Percentiles rank a stretch among this genome's conserved stretches.
Conservation (phyloP, 768 basidiomycete species). For the Phlegmacium glaucopus region DNA sequence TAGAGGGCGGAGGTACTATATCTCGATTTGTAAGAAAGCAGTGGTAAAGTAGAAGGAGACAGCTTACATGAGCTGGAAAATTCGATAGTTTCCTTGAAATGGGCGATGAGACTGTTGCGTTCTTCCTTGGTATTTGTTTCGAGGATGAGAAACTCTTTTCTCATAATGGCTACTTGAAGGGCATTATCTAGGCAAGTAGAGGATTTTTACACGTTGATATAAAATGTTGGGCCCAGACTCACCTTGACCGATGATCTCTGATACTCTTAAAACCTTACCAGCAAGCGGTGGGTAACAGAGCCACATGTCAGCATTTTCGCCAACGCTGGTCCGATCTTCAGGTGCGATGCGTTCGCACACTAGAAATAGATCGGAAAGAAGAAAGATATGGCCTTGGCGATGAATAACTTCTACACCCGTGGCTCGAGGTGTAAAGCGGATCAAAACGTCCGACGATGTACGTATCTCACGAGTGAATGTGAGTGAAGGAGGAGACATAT, state of each 20-base stretch:
- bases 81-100: constrained; percentile 82
- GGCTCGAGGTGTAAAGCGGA: constrained; percentile 75
- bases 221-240: constrained; percentile 16
- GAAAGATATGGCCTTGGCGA: constrained; percentile 73
- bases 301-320: constrained; percentile 77
- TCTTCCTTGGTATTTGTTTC: constrained; percentile 53
- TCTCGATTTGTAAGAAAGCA: constrained; percentile 1
- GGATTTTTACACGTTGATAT: constrained; percentile 4
- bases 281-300: constrained; percentile 93
- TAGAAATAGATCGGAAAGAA: constrained; percentile 91
- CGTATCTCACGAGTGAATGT: constrained; percentile 78
- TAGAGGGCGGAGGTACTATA: constrained; percentile 54
- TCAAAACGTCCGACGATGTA: constrained; percentile 62
- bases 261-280: constrained; percentile 84
- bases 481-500: constrained; percentile 80
- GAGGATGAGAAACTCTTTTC: constrained; percentile 78
- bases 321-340: constrained; percentile 51
- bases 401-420: constrained; percentile 78
- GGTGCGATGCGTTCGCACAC: constrained; percentile 81
- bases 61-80: constrained; percentile 73
- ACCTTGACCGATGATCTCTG: constrained; percentile 61
- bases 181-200: constrained; percentile 51
- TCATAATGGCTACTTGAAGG: constrained; percentile 78
- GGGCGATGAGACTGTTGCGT: constrained; percentile 61
- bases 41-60: background rate